Evolutionary conservation across 2,329 filamentous ascomycete species (phyloP).

Genomic region (Colletotrichum lupini): DNA sequence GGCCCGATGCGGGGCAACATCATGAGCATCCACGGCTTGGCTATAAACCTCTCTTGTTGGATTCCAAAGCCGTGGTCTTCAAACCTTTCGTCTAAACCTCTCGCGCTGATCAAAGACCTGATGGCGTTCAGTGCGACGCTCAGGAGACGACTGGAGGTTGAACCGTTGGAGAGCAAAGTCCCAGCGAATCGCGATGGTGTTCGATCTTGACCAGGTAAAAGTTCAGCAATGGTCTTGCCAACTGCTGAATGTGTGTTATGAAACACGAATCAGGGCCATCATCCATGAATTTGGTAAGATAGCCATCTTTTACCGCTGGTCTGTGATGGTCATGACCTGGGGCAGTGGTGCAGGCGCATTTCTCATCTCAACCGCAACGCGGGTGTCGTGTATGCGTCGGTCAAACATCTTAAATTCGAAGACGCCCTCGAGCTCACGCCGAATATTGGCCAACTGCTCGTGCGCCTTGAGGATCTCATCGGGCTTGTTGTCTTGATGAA

Average conservation of each 20-base stretch:
- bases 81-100: background rate
- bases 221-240: background rate
- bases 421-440: conserved; percentile 60
- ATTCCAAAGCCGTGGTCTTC: background rate
- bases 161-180: background rate
- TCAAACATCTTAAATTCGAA: conserved; percentile 65
- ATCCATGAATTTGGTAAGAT: background rate
- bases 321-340: conserved; percentile 38
- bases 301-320: conserved; percentile 18
- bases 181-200: background rate
- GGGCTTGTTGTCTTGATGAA: conserved; percentile 67
- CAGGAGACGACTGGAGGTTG: background rate
- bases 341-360: conserved; percentile 48
- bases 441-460: conserved; percentile 59
- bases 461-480: conserved; percentile 67
- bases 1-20: background rate
- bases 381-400: conserved; percentile 64
- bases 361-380: conserved; percentile 52
- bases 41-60: background rate
- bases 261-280: background rate
- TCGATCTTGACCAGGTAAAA: background rate
- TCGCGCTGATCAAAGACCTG: background rate
- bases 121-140: background rate
- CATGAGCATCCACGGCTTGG: background rate
- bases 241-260: background rate